These are phyloP conservation scores for Inga oerstediana DNA, from an alignment of 306 rosid species.

Conservation along the genomic window DNA sequence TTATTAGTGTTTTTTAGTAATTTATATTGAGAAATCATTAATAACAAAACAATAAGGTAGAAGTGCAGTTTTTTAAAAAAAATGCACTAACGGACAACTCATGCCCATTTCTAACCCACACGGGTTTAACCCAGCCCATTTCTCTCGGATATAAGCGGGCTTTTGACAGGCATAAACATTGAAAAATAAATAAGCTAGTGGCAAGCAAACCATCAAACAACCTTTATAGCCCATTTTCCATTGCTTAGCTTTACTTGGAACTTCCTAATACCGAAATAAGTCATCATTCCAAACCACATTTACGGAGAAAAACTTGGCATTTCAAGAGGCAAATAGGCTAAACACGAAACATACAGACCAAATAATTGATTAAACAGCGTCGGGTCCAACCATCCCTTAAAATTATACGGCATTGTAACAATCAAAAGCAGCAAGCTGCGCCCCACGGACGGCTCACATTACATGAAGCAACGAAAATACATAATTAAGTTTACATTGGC, in stretches of 20 bases:
- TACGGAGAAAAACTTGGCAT: background rate
- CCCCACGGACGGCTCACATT: slow-evolving; percentile 9
- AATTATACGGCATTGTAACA: slow-evolving; percentile 1
- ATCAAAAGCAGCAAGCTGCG: slow-evolving; percentile 6
- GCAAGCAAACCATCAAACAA: no score
- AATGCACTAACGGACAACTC: no score
- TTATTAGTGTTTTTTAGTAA: no score
- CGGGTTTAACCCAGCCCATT: no score
- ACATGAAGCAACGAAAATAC: slow-evolving; percentile 6
- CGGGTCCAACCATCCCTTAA: slow-evolving; percentile 9
- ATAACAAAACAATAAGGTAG: no score
- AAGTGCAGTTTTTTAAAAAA: no score
- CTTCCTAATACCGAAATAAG: background rate
- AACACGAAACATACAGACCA: background rate
- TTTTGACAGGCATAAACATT: no score
- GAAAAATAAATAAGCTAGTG: no score
- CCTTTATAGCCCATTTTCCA: no score
- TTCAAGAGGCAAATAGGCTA: background rate
- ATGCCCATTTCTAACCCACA: no score
- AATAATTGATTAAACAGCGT: background rate
- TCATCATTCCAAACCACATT: background rate
- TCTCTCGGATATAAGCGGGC: no score
- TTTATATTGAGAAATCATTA: no score
- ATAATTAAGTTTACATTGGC: slow-evolving; percentile 32
- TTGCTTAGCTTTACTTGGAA: background rate